A percentile compares a stretch with the other conserved stretches of the same genome.
phyloP scores from a whole-genome alignment of 768 basidiomycete genomes.

The Pleurotus cornucopiae region DNA sequence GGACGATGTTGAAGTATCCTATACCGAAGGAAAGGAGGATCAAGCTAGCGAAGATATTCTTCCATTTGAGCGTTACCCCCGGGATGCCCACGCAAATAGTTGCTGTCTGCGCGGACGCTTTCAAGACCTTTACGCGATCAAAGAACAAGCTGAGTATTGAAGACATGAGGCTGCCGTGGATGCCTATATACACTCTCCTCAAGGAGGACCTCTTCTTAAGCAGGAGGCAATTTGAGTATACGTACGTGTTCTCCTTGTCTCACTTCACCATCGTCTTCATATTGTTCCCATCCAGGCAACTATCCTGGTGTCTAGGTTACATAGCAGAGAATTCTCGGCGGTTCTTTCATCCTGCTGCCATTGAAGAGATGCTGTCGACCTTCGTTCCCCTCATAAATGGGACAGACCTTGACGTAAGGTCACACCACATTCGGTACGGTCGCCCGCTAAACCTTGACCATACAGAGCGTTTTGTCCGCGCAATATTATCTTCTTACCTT shows the following conservation, averaged over 20 bases:
- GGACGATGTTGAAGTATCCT: constrained; percentile 82
- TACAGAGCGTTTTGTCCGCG: constrained; percentile 68
- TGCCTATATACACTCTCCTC: constrained; percentile 69
- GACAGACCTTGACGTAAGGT: constrained; percentile 59
- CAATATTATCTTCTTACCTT: constrained; percentile 87
- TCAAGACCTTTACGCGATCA: constrained; percentile 56
- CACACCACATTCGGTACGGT: background rate
- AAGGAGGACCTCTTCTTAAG: constrained; percentile 73
- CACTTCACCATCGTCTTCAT: constrained; percentile 8
- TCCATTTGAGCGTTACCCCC: constrained; percentile 68
- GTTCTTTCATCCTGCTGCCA: constrained; percentile 87
- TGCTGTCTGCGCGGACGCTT: constrained; percentile 60
- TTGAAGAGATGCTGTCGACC: constrained; percentile 82
- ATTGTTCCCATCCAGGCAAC: constrained; percentile 39
- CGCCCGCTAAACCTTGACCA: constrained; percentile 8
- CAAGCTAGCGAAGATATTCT: constrained; percentile 73
- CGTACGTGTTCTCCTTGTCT: constrained; percentile 34
- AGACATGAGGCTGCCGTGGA: constrained; percentile 81
- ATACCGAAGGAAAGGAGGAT: constrained; percentile 79
- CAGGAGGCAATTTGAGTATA: constrained; percentile 75
- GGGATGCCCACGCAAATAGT: constrained; percentile 71
- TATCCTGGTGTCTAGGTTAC: constrained; percentile 76
- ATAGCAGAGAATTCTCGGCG: constrained; percentile 64
- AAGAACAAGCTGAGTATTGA: constrained; percentile 73
- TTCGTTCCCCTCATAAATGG: constrained; percentile 80